Evolutionary conservation across 169 alveolate species (phyloP).

Genomic region (Cryptosporidium viatorum): DNA sequence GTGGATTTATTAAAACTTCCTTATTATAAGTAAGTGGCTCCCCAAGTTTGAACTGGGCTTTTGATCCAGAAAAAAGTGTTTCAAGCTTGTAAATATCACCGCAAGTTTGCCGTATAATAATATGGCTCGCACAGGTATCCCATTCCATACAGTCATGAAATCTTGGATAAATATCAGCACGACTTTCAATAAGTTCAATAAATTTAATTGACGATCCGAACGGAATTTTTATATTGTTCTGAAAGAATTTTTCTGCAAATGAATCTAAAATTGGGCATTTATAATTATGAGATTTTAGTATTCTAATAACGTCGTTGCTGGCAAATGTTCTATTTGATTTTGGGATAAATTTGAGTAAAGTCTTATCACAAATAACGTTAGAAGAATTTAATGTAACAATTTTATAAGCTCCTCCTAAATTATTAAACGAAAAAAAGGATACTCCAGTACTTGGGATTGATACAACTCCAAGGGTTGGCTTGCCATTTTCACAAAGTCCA

Average conservation of each 20-base stretch:
- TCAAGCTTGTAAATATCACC: slow-evolving; percentile 69
- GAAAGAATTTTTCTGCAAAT: slow-evolving; percentile 15
- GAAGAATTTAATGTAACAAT: slow-evolving; percentile 33
- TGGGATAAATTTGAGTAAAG: slow-evolving; percentile 1
- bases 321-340: not conserved
- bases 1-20: slow-evolving; percentile 69
- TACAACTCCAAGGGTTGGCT: slow-evolving; percentile 78
- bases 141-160: slow-evolving; percentile 79
- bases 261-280: slow-evolving; percentile 12
- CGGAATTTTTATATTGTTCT: not conserved
- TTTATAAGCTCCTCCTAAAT: slow-evolving; percentile 51
- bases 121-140: slow-evolving; percentile 82
- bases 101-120: slow-evolving; percentile 71
- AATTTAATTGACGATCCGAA: slow-evolving; percentile 78
- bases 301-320: not conserved
- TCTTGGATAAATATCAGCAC: slow-evolving; percentile 78
- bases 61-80: slow-evolving; percentile 7
- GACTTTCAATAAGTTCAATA: slow-evolving; percentile 72
- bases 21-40: slow-evolving; percentile 77
- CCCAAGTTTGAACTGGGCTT: slow-evolving; percentile 35
- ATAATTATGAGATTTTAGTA: slow-evolving; percentile 30
- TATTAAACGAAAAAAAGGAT: slow-evolving; percentile 61
- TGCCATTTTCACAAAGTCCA: slow-evolving; percentile 74
- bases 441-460: slow-evolving; percentile 74
- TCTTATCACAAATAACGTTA: slow-evolving; percentile 5